Percentiles rank a stretch among this genome's conserved stretches.
Evolutionary conservation across 257 asterid genomes (phyloP).

Genomic region (Voacanga thouarsii): DNA sequence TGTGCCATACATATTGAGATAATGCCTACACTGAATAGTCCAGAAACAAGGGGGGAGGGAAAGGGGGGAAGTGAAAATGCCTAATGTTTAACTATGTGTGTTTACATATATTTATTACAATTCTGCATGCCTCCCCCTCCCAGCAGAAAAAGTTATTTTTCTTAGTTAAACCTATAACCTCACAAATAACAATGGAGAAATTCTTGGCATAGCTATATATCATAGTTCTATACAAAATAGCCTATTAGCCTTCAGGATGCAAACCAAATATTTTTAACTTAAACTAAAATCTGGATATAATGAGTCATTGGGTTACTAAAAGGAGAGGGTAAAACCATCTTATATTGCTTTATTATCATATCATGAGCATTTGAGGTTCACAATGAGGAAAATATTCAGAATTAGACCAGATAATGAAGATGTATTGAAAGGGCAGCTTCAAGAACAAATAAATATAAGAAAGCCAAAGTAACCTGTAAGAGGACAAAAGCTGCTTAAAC

Average conservation of each 20-base stretch:
- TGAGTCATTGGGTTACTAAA: not conserved
- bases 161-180: too few relatives aligned
- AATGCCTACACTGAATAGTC: not conserved
- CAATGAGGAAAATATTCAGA: not conserved
- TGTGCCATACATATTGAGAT: not conserved
- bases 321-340: not conserved
- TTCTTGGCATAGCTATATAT: not conserved
- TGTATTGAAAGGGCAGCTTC: not conserved
- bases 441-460: not conserved
- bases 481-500: conserved; percentile 70
- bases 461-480: conserved; percentile 61
- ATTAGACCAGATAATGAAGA: not conserved
- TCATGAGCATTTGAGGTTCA: not conserved
- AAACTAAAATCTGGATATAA: not conserved
- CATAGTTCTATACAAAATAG: not conserved
- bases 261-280: not conserved
- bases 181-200: not conserved
- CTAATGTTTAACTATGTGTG: not conserved
- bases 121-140: not conserved
- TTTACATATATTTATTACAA: not conserved
- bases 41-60: not conserved
- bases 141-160: not conserved
- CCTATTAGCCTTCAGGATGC: not conserved
- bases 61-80: not conserved
- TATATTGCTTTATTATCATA: not conserved